phyloP scores from a whole-genome alignment of 208 protist genomes.

The Leishmania mexicana region DNA sequence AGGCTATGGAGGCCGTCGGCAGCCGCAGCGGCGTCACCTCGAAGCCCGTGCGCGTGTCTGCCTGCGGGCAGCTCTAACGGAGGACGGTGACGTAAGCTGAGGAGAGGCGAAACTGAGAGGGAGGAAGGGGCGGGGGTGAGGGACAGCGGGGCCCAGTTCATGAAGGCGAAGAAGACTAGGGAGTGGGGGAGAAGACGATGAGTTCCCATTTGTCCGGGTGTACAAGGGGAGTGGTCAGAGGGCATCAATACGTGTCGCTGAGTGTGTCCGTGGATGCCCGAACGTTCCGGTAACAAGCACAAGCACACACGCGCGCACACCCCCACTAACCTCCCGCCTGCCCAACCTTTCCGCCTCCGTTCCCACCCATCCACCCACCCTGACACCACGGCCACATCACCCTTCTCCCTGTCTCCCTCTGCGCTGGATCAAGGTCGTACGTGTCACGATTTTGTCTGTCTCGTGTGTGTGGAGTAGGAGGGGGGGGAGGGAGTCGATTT shows the following conservation, averaged over 20 bases:
- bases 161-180: background rate
- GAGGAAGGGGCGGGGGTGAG: background rate
- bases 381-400: background rate
- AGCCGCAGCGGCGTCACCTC: constrained; percentile 52
- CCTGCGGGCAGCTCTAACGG: constrained; percentile 69
- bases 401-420: background rate
- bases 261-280: background rate
- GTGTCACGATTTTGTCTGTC: background rate
- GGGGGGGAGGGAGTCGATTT: too few relatives aligned
- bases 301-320: background rate
- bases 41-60: constrained; percentile 63
- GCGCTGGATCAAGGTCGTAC: background rate
- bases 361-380: background rate
- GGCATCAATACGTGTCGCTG: background rate
- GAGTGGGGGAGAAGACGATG: background rate
- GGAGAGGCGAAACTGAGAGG: background rate
- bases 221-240: background rate
- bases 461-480: background rate
- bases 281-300: background rate
- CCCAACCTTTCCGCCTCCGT: background rate
- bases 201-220: too few relatives aligned
- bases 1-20: constrained; percentile 83
- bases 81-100: background rate
- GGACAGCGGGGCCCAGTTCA: background rate
- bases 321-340: background rate